These are phyloP conservation scores for Phragmites australis DNA, from an alignment of 176 grass and related monocot species.

Conservation along the genomic window DNA sequence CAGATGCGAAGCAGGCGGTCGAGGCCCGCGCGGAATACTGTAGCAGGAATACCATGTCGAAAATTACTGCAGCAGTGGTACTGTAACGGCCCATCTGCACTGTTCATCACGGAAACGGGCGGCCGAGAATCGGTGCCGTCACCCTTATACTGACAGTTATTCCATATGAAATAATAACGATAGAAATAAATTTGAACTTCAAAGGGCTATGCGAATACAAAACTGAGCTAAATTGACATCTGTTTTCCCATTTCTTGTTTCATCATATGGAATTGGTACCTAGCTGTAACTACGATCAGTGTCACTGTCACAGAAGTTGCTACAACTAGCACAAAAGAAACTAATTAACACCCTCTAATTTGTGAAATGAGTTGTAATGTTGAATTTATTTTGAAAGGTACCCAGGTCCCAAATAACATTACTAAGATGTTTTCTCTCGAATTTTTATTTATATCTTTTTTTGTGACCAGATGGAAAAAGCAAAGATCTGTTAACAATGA, in stretches of 20 bases:
- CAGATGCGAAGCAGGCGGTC: too few species aligned
- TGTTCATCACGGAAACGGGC: too few species aligned
- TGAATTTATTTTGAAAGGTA: not conserved
- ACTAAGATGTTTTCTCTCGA: not conserved
- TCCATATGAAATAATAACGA: not conserved
- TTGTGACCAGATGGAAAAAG: slow-evolving; percentile 85
- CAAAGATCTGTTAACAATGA: slow-evolving; percentile 93
- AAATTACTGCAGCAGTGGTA: too few species aligned
- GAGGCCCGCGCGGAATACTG: too few species aligned
- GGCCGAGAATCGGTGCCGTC: too few species aligned
- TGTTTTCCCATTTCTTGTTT: slow-evolving; percentile 3
- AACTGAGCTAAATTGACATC: not conserved
- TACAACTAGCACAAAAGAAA: not conserved
- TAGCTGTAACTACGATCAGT: slow-evolving; percentile 4
- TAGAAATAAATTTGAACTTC: not conserved
- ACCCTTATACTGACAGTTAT: too few species aligned
- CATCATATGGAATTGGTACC: not conserved
- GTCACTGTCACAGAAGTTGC: not conserved
- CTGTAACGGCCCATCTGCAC: too few species aligned
- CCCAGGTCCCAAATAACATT: not conserved
- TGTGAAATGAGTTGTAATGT: not conserved
- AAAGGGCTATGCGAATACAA: not conserved
- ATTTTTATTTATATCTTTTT: not conserved
- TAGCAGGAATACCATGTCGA: too few species aligned
- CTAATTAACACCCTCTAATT: not conserved